Conservation (phyloP, 495 filamentous ascomycete species). For the Penicillium paradoxum region DNA sequence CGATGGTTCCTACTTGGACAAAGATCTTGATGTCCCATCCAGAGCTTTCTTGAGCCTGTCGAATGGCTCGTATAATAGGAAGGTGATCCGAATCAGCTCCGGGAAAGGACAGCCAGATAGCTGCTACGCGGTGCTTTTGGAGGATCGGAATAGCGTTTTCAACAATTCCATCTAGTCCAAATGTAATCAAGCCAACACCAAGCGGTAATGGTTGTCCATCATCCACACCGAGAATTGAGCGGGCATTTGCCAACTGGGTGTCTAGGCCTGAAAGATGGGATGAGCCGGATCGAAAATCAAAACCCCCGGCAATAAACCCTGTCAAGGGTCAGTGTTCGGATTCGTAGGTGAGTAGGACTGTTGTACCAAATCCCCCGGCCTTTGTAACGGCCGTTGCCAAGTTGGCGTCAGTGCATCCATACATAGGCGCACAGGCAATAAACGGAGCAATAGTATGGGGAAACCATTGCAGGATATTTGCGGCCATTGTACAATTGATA, state of each 20-base stretch:
- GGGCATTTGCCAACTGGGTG: slow-evolving; percentile 59
- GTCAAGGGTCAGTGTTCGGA: not conserved
- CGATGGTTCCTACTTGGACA: slow-evolving; percentile 64
- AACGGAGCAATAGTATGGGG: slow-evolving; percentile 39
- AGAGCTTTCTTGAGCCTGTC: slow-evolving; percentile 31
- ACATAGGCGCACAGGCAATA: slow-evolving; percentile 64
- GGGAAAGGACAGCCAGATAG: slow-evolving; percentile 66
- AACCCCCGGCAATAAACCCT: slow-evolving; percentile 59
- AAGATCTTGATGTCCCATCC: slow-evolving; percentile 56
- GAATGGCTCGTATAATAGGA: slow-evolving; percentile 39
- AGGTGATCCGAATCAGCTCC: slow-evolving; percentile 28
- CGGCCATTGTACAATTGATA: too few species aligned
- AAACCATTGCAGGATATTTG: slow-evolving; percentile 12
- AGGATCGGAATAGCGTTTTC: slow-evolving; percentile 41
- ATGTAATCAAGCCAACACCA: slow-evolving; percentile 57
- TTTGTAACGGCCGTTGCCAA: slow-evolving; percentile 73
- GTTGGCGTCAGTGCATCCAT: slow-evolving; percentile 57
- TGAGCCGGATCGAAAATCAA: slow-evolving; percentile 61
- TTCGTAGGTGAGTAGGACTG: not conserved
- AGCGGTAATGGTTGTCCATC: slow-evolving; percentile 48
- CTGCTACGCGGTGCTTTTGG: slow-evolving; percentile 46
- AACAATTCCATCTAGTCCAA: slow-evolving; percentile 25
- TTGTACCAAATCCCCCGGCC: slow-evolving; percentile 63
- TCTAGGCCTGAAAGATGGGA: slow-evolving; percentile 68
- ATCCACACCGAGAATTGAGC: slow-evolving; percentile 55